Percentiles rank a stretch among this genome's conserved stretches.
These are phyloP conservation scores for Crithidia bombi DNA, from an alignment of 208 protist species.

Conservation along the genomic window DNA sequence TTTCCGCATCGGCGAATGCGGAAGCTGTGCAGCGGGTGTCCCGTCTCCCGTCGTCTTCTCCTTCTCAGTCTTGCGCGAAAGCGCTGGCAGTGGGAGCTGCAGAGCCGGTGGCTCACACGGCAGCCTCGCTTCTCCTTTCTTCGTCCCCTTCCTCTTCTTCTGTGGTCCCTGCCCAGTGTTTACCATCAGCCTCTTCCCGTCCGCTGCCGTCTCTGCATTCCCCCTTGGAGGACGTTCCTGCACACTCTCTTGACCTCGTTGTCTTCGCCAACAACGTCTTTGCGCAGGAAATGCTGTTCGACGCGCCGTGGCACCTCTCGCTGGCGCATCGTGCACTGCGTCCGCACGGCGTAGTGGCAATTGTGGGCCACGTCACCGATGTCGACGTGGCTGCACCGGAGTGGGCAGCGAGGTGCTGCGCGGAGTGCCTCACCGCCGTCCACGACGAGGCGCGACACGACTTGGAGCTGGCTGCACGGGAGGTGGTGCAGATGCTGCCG, in stretches of 20 bases:
- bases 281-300: constrained; percentile 72
- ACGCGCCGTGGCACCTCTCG: constrained; percentile 82
- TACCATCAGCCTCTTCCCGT: not conserved
- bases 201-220: constrained; percentile 27
- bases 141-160: not conserved
- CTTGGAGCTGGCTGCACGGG: not conserved
- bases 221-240: constrained; percentile 43
- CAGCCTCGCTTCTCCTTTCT: not conserved
- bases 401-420: constrained; percentile 46
- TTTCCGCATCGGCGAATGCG: not conserved
- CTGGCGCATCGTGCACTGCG: constrained; percentile 67
- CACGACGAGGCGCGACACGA: constrained; percentile 7
- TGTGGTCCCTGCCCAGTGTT: not conserved
- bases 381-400: constrained; percentile 50
- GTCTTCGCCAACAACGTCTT: constrained; percentile 82
- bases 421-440: constrained; percentile 39
- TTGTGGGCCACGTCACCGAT: constrained; percentile 51
- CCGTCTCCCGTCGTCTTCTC: not conserved
- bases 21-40: not conserved
- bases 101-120: too few species aligned
- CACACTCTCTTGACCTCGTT: constrained; percentile 69
- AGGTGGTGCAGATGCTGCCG: not conserved
- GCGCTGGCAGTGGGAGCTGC: too few species aligned
- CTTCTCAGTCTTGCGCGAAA: not conserved
- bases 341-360: constrained; percentile 77